phyloP scores from a whole-genome alignment of 164 flowering plant genomes.

The Magnolia sinica region DNA sequence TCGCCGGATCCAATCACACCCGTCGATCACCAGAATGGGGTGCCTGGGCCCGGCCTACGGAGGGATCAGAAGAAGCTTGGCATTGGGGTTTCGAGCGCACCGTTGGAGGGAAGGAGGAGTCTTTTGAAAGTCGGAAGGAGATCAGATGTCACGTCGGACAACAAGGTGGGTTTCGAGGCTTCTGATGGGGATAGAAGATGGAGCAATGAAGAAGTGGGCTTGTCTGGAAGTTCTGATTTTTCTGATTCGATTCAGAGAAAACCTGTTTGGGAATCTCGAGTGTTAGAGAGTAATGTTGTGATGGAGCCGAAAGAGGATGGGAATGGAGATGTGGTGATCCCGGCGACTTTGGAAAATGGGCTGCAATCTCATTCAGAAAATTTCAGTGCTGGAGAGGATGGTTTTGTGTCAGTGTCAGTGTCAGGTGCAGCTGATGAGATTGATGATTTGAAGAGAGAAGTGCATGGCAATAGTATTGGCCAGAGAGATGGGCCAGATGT shows the following conservation, averaged over 20 bases:
- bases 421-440: conserved; percentile 22
- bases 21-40: conserved; percentile 37
- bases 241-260: conserved; percentile 27
- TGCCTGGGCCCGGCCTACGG: conserved; percentile 21
- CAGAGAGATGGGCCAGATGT: conserved; percentile 16
- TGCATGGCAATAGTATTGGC: conserved; percentile 14
- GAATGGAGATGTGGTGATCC: conserved; percentile 4
- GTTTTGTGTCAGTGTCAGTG: conserved; percentile 1
- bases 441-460: conserved; percentile 24
- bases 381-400: conserved; percentile 11
- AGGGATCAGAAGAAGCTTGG: conserved; percentile 28
- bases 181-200: conserved; percentile 24
- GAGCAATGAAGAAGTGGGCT: conserved; percentile 36
- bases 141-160: conserved; percentile 13
- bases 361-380: neutral
- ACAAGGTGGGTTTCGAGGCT: conserved; percentile 18
- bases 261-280: conserved; percentile 25
- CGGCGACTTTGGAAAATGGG: conserved; percentile 13
- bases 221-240: neutral
- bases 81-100: neutral
- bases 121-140: conserved; percentile 21
- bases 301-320: conserved; percentile 5
- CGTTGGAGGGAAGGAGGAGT: neutral
- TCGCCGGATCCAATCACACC: conserved; percentile 27
- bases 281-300: conserved; percentile 4